Percentiles rank a stretch among this genome's conserved stretches.
phyloP scores from a whole-genome alignment of 2,329 filamentous ascomycete genomes.

The Trematosphaeria pertusa region DNA sequence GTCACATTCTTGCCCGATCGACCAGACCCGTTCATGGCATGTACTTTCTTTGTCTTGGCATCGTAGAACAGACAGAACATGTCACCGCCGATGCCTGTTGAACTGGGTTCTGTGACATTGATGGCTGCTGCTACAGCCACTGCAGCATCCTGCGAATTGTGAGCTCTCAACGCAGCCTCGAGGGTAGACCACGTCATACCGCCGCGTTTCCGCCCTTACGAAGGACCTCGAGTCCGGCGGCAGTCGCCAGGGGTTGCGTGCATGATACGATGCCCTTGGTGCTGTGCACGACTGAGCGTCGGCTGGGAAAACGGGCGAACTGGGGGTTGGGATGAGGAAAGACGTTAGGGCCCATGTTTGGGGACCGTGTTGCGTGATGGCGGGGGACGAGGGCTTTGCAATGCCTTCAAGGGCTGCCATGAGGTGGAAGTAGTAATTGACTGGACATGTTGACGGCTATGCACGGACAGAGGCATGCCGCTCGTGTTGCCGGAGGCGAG shows the following conservation, averaged over 20 bases:
- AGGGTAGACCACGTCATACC: slow-evolving; percentile 61
- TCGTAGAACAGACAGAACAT: slow-evolving; percentile 96
- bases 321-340: slow-evolving; percentile 58
- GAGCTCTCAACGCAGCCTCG: slow-evolving; percentile 1
- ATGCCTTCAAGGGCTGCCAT: too few species aligned
- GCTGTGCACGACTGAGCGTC: slow-evolving; percentile 91
- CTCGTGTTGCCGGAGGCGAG: slow-evolving; percentile 30
- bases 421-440: background rate
- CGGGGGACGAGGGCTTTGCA: too few species aligned
- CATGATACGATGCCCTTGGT: slow-evolving; percentile 90
- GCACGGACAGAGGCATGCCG: slow-evolving; percentile 35
- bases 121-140: slow-evolving; percentile 91
- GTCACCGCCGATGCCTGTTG: slow-evolving; percentile 94
- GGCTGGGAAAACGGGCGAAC: slow-evolving; percentile 74
- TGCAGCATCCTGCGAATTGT: slow-evolving; percentile 77
- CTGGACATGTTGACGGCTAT: slow-evolving; percentile 28
- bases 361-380: too few species aligned
- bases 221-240: slow-evolving; percentile 86
- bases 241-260: slow-evolving; percentile 86
- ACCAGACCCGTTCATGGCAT: slow-evolving; percentile 92
- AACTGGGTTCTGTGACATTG: slow-evolving; percentile 91
- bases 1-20: slow-evolving; percentile 74
- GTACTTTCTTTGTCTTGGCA: slow-evolving; percentile 79
- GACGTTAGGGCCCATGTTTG: slow-evolving; percentile 48
- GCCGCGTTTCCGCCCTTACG: slow-evolving; percentile 90